Conservation (phyloP, 179 eudicot species). For the Kewa caespitosa region DNA sequence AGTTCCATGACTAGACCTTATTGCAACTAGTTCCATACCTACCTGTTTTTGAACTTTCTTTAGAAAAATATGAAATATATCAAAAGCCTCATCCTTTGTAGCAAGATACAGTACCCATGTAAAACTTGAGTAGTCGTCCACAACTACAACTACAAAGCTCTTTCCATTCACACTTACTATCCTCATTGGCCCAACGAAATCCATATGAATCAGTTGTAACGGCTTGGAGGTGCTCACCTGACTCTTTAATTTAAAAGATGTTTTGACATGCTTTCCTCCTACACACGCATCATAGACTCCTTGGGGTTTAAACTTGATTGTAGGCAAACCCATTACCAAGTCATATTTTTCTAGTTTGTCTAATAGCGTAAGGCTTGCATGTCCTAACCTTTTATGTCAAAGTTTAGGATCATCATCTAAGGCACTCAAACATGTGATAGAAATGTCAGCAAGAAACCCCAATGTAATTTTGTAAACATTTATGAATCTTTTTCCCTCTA, state of each 20-base stretch:
- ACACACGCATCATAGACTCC: not conserved
- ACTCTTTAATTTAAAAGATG: constrained; percentile 6
- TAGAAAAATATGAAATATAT: not conserved
- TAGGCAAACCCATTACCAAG: not conserved
- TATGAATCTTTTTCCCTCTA: too few relatives aligned
- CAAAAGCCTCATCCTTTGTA: not conserved
- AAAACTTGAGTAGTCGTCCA: not conserved
- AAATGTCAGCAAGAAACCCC: not conserved
- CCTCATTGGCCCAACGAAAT: constrained; percentile 15
- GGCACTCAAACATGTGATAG: not conserved
- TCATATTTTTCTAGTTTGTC: not conserved
- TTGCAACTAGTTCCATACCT: not conserved
- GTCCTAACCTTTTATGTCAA: not conserved
- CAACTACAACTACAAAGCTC: not conserved
- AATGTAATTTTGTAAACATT: too few relatives aligned
- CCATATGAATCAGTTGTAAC: constrained; percentile 8
- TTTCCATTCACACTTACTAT: not conserved
- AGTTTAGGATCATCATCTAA: not conserved
- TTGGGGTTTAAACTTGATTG: not conserved
- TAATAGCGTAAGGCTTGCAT: not conserved
- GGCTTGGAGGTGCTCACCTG: not conserved
- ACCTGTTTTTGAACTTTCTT: not conserved
- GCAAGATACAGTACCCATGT: not conserved
- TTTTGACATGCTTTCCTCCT: not conserved
- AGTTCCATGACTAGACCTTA: not conserved